Evolutionary conservation across 106 monocot species (phyloP).

Genomic region (Dactylorhiza incarnata): DNA sequence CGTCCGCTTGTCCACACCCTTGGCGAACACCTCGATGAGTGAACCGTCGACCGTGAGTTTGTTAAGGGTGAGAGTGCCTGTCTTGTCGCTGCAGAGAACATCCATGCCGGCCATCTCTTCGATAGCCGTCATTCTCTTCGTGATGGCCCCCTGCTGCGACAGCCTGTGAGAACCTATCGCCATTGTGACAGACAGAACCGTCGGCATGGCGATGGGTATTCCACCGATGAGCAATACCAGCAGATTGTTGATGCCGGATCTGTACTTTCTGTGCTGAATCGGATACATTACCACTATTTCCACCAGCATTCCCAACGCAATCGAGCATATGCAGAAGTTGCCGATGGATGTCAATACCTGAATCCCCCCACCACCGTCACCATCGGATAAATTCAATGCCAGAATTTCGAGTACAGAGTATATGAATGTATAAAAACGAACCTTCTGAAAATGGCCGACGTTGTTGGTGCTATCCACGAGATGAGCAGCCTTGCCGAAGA

Average conservation of each 20-base stretch:
- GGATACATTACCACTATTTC: constrained; percentile 65
- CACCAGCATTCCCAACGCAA: constrained; percentile 38
- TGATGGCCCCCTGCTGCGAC: constrained; percentile 60
- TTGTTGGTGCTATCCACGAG: not conserved
- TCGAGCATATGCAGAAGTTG: constrained; percentile 72
- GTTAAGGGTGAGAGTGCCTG: constrained; percentile 67
- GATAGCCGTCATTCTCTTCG: constrained; percentile 48
- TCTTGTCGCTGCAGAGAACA: constrained; percentile 64
- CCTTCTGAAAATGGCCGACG: constrained; percentile 1
- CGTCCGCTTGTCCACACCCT: constrained; percentile 46
- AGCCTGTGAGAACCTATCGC: constrained; percentile 79
- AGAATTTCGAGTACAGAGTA: too few relatives aligned
- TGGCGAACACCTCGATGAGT: constrained; percentile 61
- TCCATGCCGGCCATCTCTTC: constrained; percentile 72
- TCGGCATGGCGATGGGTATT: constrained; percentile 88
- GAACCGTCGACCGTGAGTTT: constrained; percentile 63
- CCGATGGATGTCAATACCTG: constrained; percentile 52
- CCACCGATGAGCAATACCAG: constrained; percentile 81
- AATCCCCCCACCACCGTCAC: too few relatives aligned
- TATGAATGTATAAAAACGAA: not conserved
- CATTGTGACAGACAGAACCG: constrained; percentile 81
- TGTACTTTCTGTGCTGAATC: constrained; percentile 37
- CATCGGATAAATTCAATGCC: too few relatives aligned
- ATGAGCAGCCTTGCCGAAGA: not conserved
- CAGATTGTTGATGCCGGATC: constrained; percentile 61